Base-by-base conservation (phyloP, 805 yeast genomes). In the Saturnispora mendoncae region DNA sequence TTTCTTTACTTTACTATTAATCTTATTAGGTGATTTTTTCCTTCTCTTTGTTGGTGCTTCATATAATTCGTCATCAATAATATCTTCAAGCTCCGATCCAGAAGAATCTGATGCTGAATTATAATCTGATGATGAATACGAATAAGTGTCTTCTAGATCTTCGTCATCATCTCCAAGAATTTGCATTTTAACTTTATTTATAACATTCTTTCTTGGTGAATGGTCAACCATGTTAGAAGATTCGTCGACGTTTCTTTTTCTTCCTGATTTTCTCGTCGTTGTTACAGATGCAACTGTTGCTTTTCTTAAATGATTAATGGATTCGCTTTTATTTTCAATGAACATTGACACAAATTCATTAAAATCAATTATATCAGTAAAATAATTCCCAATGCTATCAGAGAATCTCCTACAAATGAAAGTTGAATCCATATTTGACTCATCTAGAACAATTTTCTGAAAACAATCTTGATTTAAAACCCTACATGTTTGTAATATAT, bases 361-460 rank as follows among this genome's bases (percentile, higher is more conserved):
- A 61, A 62, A 73, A 38, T 71, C 71, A 37, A 72, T 57, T 8
- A 33, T 45, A 20, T 60, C 60, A 2, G 71, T 56, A 42, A 69
- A 53, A 31, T 46, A 48, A 4, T 56, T 62, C 2, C 61, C 64
- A 6, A 51, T 51, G 10, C 59, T 54, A 47, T 68, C 70, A 41
- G 67, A 53, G n/a, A 68, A 69, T 43, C 71, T 54, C 34, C 67
- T 52, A 46, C 75, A 71, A 20, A 68, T 47, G 42, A 57, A 72
- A 3, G 64, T 56, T 13, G 37, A 21, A 15, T 55, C 54, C 3
- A 49, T 25, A 33, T 57, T 55, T 3, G 66, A 60, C n/a, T 61
- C 68, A 36, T 68, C 71, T 12, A 61, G 52, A 2, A 52, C 50
- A 4, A 60, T 54, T n/a, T 55, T 56, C 4, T 49, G 41, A 48